These are phyloP conservation scores for Ceratocystis papillata DNA, from an alignment of 2,329 filamentous ascomycete genomes.

Conservation along the genomic window DNA sequence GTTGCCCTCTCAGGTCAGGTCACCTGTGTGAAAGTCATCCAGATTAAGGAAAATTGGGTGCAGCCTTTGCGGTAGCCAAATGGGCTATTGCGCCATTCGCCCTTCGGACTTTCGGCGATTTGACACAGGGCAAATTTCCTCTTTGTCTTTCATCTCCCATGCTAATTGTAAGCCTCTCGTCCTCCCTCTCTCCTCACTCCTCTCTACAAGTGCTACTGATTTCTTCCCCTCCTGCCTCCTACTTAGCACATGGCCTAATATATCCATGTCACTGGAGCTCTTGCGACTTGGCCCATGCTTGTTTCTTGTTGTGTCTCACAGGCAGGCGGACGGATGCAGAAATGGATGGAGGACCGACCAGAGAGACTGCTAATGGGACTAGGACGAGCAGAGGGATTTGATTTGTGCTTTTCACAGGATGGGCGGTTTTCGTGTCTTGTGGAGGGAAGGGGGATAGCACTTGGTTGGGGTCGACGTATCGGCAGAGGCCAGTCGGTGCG, in stretches of 20 bases:
- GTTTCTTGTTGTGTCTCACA: conserved; percentile 16
- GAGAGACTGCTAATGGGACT: not conserved
- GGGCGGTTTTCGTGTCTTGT: not conserved
- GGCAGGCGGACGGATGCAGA: not conserved
- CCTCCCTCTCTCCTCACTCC: not conserved
- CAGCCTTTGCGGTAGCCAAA: not conserved
- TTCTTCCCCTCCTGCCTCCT: not conserved
- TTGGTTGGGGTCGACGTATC: not conserved
- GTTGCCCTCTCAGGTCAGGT: conserved; percentile 19
- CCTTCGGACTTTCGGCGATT: conserved; percentile 18
- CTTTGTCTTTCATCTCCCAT: not conserved
- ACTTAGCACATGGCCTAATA: not conserved
- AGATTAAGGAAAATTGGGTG: not conserved
- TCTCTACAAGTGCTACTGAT: not conserved
- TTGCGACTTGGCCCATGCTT: not conserved
- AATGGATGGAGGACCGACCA: not conserved
- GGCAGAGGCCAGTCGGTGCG: not conserved
- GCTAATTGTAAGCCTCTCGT: not conserved
- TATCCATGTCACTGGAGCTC: conserved; percentile 1
- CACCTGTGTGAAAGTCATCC: conserved; percentile 16
- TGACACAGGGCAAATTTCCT: conserved; percentile 19
- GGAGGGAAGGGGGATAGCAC: not conserved
- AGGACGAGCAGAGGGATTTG: not conserved
- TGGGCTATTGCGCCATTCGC: conserved; percentile 13
- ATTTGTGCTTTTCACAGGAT: not conserved